Percentiles rank a stretch among this genome's conserved stretches.
phyloP scores from a whole-genome alignment of 495 filamentous ascomycete genomes.

The Penicillium verhagenii region DNA sequence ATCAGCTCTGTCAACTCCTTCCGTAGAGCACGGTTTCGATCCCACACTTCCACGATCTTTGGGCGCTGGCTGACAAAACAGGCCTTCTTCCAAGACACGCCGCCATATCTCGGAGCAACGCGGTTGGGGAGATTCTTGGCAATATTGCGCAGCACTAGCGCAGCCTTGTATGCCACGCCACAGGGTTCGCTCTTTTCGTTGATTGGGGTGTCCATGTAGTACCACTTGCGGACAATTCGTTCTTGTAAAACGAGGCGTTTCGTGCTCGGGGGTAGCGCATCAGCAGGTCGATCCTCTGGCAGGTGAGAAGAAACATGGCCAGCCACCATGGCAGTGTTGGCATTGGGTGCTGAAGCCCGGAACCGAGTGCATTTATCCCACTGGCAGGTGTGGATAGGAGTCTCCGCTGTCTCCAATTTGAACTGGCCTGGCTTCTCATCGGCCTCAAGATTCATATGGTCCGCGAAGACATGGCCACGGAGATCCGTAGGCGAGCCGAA shows the following conservation, averaged over 20 bases:
- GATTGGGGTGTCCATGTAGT: conserved; percentile 63
- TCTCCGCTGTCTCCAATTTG: conserved; percentile 44
- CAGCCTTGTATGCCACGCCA: conserved; percentile 81
- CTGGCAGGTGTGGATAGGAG: conserved; percentile 36
- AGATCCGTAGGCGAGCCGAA: conserved; percentile 60
- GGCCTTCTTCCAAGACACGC: conserved; percentile 43
- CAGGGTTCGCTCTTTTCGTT: conserved; percentile 80
- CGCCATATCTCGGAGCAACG: conserved; percentile 29
- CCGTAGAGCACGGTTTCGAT: conserved; percentile 43
- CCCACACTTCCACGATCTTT: conserved; percentile 45
- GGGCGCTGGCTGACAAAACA: conserved; percentile 42
- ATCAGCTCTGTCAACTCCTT: conserved; percentile 46
- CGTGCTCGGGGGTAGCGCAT: conserved; percentile 43
- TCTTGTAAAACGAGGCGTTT: conserved; percentile 43
- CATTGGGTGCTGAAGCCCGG: conserved; percentile 38
- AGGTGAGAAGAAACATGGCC: conserved; percentile 52
- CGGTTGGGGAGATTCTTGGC: conserved; percentile 65
- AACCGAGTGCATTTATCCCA: conserved; percentile 44
- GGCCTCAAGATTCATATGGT: conserved; percentile 62
- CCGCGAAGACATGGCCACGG: conserved; percentile 68
- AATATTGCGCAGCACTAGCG: conserved; percentile 85
- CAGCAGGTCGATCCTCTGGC: conserved; percentile 50
- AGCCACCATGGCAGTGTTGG: conserved; percentile 43
- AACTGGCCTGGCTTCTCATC: conserved; percentile 49
- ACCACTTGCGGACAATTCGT: conserved; percentile 43